Base-by-base conservation (phyloP, 73 alveolate species). In the Paramecium pentaurelia region DNA sequence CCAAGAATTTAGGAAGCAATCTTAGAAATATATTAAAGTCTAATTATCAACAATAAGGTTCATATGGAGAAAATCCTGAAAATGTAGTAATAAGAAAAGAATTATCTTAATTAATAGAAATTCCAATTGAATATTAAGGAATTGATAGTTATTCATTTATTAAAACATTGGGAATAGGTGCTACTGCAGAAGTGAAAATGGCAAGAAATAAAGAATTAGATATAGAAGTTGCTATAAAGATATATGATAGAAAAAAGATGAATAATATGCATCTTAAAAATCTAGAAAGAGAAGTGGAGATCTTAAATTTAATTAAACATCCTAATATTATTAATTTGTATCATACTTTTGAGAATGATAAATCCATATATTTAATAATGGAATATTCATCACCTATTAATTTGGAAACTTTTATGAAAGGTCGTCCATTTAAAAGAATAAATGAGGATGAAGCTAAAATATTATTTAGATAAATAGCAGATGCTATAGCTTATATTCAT, bases 361-460 rank as follows among this genome's bases (percentile, higher is more conserved):
- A 71, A 60, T 37, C 36, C 18, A 45, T 96, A 20, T 93, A 87
- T 36, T 68, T 96, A 54, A 93, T 96, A 18, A 88, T 95, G 96
- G 98, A 96, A 77, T 91, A 87, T 75, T 95, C 94, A 3, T 88
- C 94, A 6, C 97, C 97, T 16, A 60, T 58, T 16, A 60, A 92
- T 40, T 93, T 96, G 38, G 86, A 93, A 14, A 44, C 88, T 11
- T 88, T 93, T 77, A 38, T 96, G 77, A 96, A 95, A 77, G 86
- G 80, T 16, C 40, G 64, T n/a, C 95, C 93, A 32, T 60, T 71
- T 12, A 70, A 93, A 28, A 84, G 96, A 71, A 93, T 96, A 20
- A 88, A 87, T 42, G 99, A 96, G 59, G 93, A 80, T 14, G 97
- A 96, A 80, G 97, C 96, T 1, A 93, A 93, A 47, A 95, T 92